Evolutionary conservation across 441 rosid species (phyloP).

Genomic region (Lepidium campestre): DNA sequence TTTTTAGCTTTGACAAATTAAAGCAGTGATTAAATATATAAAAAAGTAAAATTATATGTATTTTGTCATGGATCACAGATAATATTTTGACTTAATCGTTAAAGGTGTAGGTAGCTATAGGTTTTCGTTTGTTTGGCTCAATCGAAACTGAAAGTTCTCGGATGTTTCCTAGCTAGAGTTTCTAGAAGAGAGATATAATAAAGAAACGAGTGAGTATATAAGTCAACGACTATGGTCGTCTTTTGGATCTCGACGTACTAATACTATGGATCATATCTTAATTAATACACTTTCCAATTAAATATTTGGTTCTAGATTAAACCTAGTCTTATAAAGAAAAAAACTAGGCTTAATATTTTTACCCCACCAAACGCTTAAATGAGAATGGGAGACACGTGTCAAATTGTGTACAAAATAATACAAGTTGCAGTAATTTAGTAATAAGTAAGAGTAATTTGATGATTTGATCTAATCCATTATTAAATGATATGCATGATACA

Average conservation of each 20-base stretch:
- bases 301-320: neutral
- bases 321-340: no score
- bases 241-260: conserved; percentile 19
- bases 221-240: conserved; percentile 22
- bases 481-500: conserved; percentile 14
- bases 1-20: no score
- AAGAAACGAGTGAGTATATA: neutral
- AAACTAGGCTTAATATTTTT: neutral
- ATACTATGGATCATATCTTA: conserved; percentile 12
- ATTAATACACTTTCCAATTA: conserved; percentile 4
- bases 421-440: conserved; percentile 17
- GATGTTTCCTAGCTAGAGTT: conserved; percentile 10
- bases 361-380: neutral
- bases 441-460: neutral
- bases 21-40: no score
- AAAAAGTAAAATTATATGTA: no score
- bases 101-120: neutral
- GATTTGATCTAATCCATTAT: no score
- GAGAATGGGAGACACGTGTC: conserved; percentile 3
- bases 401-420: neutral
- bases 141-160: conserved; percentile 15
- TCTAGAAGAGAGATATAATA: neutral
- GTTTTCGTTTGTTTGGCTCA: conserved; percentile 9
- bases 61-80: neutral
- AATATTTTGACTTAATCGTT: neutral